Evolutionary conservation across 352 stramenopile species (phyloP), one percentile per base, ranked within the genome.

Genomic region (Globisporangium okanoganense): DNA sequence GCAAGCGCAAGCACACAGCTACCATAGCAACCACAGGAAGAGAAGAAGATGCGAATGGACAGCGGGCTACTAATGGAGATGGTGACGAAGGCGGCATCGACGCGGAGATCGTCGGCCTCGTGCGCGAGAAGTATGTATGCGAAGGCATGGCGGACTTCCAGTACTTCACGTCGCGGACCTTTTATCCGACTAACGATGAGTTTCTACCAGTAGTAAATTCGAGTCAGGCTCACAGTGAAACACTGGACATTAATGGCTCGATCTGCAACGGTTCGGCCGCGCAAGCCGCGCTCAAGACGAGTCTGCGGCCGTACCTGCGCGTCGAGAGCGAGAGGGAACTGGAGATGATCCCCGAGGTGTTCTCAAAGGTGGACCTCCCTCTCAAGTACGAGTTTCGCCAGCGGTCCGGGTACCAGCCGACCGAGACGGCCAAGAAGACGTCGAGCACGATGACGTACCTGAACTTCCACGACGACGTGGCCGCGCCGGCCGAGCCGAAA

Each of bases 101-200:
- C 14, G 76, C 78, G 8, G 60, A 87, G 25, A 69, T 92, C n/a
- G 75, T 88, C 16, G 83, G 80, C 0, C 59, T 92, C 47, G 71
- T 89, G 33, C 67, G 69, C 7, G 85, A 92, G 49, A 94, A 92
- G 64, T 94, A 90, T 60, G 81, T 92, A 47, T 92, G 85, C 58
- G 81, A 94, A 67, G 85, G 85, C 57, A 91, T 94, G 82, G 85
- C 83, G 29, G 85, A 94, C 64, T 94, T 91, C 67, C 85, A 94
- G 69, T 94, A 89, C 69, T 82, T 94, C 33, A 90, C 85, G 1
- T 70, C 82, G 22, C 58, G 71, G 16, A 66, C 71, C 22, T 94
- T 91, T 61, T 85, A 82, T 49, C 73, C 77, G 14, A 70, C 71
- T 33, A 53, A 51, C n/a, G 63, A 72, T 51, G 58, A 61, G 59